Evolutionary conservation across 2,329 filamentous ascomycete genomes (phyloP).

Genomic region (Nemania serpens): DNA sequence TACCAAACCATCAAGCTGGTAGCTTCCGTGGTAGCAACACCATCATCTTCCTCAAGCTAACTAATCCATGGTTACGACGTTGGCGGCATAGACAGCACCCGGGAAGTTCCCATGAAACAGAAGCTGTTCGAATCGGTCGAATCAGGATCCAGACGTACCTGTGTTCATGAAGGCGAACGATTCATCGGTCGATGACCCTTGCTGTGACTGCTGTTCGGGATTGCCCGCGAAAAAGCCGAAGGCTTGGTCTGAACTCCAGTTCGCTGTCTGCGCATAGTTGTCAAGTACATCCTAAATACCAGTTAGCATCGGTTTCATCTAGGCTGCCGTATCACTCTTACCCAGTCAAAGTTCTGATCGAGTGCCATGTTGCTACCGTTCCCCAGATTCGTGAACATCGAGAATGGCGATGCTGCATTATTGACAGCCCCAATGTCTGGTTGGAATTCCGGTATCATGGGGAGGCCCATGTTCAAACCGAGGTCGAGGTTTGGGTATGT

Average conservation of each 20-base stretch:
- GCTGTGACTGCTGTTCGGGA: slow-evolving; percentile 38
- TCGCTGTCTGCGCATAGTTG: slow-evolving; percentile 60
- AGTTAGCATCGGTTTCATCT: slow-evolving; percentile 34
- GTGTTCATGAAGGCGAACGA: slow-evolving; percentile 40
- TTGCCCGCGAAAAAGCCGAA: slow-evolving; percentile 55
- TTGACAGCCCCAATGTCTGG: slow-evolving; percentile 42
- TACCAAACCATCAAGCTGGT: background rate
- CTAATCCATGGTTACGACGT: too few species aligned
- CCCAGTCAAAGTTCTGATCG: slow-evolving; percentile 62
- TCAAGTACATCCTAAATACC: slow-evolving; percentile 57
- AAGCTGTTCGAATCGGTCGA: background rate
- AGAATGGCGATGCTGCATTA: slow-evolving; percentile 52
- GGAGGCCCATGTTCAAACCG: slow-evolving; percentile 39
- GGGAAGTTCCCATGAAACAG: background rate
- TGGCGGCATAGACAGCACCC: too few species aligned
- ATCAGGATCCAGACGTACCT: slow-evolving; percentile 32
- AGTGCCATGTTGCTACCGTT: slow-evolving; percentile 50
- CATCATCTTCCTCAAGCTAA: background rate
- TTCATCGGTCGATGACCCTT: slow-evolving; percentile 38
- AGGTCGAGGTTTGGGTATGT: slow-evolving; percentile 52
- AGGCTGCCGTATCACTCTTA: slow-evolving; percentile 42
- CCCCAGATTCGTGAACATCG: slow-evolving; percentile 55
- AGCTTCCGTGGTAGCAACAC: background rate
- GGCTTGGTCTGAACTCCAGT: slow-evolving; percentile 54
- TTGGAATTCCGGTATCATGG: slow-evolving; percentile 44